phyloP scores from a whole-genome alignment of 768 basidiomycete genomes.

The Tricholoma saponaceum region DNA sequence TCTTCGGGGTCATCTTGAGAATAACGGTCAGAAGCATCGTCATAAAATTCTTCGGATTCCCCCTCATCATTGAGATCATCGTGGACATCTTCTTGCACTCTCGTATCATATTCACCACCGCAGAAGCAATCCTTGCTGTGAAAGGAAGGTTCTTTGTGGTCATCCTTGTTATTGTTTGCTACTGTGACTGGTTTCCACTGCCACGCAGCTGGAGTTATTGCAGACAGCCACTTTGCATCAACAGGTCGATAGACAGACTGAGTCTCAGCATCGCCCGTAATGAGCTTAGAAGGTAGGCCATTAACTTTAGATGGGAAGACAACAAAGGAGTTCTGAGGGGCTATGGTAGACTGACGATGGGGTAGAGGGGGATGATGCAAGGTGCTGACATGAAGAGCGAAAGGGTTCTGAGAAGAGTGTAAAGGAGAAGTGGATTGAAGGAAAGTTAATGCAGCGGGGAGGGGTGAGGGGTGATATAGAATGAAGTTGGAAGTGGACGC shows the following conservation, averaged over 20 bases:
- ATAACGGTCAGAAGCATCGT: background rate
- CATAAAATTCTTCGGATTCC: background rate
- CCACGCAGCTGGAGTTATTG: no score
- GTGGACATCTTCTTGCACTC: background rate
- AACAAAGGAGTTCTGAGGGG: constrained; percentile 11
- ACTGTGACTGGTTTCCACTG: background rate
- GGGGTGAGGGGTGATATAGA: constrained; percentile 41
- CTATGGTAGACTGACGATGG: background rate
- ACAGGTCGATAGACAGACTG: constrained; percentile 9
- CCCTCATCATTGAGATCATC: background rate
- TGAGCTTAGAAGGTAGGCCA: constrained; percentile 1
- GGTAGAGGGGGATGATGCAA: constrained; percentile 13
- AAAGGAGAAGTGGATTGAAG: constrained; percentile 14
- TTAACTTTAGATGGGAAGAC: constrained; percentile 2
- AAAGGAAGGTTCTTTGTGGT: constrained; percentile 1
- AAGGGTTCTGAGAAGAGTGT: constrained; percentile 17
- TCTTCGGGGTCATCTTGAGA: background rate
- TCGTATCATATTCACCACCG: no score
- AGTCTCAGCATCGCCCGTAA: constrained; percentile 15
- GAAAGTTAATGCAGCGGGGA: constrained; percentile 28
- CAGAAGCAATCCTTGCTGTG: background rate
- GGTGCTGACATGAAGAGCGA: constrained; percentile 20
- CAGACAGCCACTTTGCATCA: background rate
- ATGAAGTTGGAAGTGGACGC: constrained; percentile 19
- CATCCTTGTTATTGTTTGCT: background rate